Conservation (phyloP, 176 grass and related monocot genomes). For the Oryza officinalis region DNA sequence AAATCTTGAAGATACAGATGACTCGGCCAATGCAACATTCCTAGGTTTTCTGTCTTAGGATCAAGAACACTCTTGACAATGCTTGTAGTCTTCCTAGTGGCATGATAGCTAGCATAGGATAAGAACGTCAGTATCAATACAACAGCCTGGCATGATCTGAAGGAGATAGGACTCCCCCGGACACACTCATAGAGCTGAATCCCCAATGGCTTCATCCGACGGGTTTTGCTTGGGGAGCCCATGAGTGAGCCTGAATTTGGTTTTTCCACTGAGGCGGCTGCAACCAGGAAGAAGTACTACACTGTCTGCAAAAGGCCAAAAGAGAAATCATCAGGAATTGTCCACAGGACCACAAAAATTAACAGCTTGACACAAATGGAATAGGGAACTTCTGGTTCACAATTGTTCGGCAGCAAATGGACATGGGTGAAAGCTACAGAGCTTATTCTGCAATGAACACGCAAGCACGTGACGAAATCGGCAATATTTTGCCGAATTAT, state of each 20-base stretch:
- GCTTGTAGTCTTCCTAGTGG: constrained; percentile 81
- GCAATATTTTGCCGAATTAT: constrained; percentile 9
- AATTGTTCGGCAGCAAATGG: constrained; percentile 7
- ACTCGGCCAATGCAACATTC: constrained; percentile 56
- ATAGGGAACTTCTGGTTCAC: neutral
- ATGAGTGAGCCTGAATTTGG: constrained; percentile 15
- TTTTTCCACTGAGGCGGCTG: neutral
- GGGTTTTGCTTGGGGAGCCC: constrained; percentile 29
- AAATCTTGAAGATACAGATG: constrained; percentile 50
- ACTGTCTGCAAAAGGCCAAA: constrained; percentile 43
- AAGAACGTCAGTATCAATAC: constrained; percentile 68
- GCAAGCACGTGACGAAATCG: neutral
- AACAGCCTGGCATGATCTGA: constrained; percentile 66
- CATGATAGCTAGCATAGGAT: constrained; percentile 80
- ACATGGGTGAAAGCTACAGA: neutral
- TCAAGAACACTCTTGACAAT: constrained; percentile 89
- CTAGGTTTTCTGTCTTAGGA: constrained; percentile 57
- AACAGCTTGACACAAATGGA: neutral
- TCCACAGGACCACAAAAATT: neutral
- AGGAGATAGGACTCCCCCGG: constrained; percentile 54
- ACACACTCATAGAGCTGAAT: constrained; percentile 57
- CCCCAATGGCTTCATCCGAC: constrained; percentile 53
- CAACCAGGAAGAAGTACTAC: constrained; percentile 33
- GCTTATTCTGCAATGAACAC: neutral
- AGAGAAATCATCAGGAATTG: constrained; percentile 21